These are phyloP conservation scores for Populus euphratica DNA, from an alignment of 345 rosid species.

Conservation along the genomic window DNA sequence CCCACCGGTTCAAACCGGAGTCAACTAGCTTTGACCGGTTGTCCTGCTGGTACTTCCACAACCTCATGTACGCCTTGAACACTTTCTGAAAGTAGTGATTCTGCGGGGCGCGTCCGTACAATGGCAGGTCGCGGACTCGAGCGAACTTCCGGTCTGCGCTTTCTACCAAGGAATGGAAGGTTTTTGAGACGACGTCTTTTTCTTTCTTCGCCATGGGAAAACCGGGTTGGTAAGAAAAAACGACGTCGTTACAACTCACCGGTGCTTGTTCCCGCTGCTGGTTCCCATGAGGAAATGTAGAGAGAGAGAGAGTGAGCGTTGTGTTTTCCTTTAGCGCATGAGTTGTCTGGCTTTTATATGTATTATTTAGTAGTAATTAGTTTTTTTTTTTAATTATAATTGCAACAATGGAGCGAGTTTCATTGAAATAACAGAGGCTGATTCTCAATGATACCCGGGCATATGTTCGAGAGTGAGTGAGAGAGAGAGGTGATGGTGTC, in stretches of 20 bases:
- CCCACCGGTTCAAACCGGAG: slow-evolving; percentile 91
- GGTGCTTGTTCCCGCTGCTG: background rate
- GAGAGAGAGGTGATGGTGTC: background rate
- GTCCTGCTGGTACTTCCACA: slow-evolving; percentile 95
- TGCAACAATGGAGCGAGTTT: background rate
- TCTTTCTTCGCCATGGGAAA: slow-evolving; percentile 31
- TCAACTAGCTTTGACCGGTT: slow-evolving; percentile 63
- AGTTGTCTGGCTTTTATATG: slow-evolving; percentile 23
- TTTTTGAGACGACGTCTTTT: slow-evolving; percentile 43
- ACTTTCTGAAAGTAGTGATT: slow-evolving; percentile 71
- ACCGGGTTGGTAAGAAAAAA: background rate
- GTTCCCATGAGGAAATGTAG: slow-evolving; percentile 22
- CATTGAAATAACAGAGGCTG: slow-evolving; percentile 15
- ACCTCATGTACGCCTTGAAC: slow-evolving; percentile 88
- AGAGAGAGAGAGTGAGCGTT: background rate
- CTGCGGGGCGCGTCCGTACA: slow-evolving; percentile 45
- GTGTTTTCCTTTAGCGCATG: slow-evolving; percentile 5
- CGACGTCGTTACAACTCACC: background rate
- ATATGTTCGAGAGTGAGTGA: background rate
- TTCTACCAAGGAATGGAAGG: slow-evolving; percentile 71
- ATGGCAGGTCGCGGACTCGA: slow-evolving; percentile 74
- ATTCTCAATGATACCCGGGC: background rate
- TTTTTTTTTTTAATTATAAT: background rate
- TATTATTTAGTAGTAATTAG: background rate
- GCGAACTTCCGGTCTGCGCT: slow-evolving; percentile 94